Percentiles rank a stretch among this genome's conserved stretches.
Evolutionary conservation across 2,329 filamentous ascomycete genomes (phyloP).

Genomic region (Fusarium pseudocircinatum): DNA sequence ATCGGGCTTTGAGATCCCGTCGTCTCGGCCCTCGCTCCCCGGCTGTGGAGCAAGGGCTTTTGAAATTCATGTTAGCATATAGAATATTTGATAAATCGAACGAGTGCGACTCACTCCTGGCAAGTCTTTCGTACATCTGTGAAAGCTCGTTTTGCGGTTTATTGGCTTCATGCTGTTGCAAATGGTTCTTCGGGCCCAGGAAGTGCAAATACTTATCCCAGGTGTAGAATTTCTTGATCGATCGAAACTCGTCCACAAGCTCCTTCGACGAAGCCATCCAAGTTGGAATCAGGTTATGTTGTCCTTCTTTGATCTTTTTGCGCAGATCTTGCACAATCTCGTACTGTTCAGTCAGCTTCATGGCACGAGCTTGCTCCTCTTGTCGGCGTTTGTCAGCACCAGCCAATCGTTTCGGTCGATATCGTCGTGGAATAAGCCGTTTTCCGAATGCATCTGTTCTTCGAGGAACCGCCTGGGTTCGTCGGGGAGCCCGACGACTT

Average conservation of each 20-base stretch:
- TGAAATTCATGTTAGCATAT: conserved; percentile 24
- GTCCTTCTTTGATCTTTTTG: conserved; percentile 53
- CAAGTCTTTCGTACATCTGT: conserved; percentile 65
- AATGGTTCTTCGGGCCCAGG: conserved; percentile 52
- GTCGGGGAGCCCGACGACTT: conserved; percentile 20
- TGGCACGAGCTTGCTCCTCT: conserved; percentile 55
- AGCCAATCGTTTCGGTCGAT: conserved; percentile 58
- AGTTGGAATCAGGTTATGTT: conserved; percentile 54
- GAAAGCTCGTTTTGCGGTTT: conserved; percentile 57
- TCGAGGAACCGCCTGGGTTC: conserved; percentile 14
- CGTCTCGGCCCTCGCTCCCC: conserved; percentile 35
- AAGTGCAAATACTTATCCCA: conserved; percentile 73
- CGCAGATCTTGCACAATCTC: conserved; percentile 56
- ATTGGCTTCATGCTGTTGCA: conserved; percentile 31
- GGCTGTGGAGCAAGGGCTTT: conserved; percentile 48
- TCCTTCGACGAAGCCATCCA: conserved; percentile 70
- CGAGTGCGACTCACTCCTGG: conserved; percentile 57
- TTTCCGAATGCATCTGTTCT: conserved; percentile 22
- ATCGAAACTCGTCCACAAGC: conserved; percentile 71
- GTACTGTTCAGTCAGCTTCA: conserved; percentile 54
- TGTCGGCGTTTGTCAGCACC: conserved; percentile 56
- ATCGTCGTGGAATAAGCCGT: conserved; percentile 50
- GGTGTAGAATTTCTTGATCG: conserved; percentile 70
- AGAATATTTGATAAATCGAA: not conserved
- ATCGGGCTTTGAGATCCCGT: conserved; percentile 48